Base-by-base conservation (phyloP, 1,284 basidiomycete genomes). In the Exobasidium cylindrosporum region DNA sequence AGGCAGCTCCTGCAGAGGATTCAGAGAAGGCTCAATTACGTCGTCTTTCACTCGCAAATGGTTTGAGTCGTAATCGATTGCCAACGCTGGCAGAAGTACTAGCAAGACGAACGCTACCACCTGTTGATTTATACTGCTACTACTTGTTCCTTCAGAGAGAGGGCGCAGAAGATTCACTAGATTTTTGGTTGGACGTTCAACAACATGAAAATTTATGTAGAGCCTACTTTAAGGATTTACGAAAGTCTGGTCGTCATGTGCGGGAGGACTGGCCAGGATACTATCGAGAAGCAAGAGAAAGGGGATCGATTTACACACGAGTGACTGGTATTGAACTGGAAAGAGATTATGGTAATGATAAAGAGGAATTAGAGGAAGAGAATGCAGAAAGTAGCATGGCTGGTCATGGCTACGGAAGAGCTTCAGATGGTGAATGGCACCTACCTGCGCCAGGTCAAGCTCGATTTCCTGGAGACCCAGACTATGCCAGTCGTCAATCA, bases 161-260 rank as follows among this genome's bases (percentile, higher is more conserved):
- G 82, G 89, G 90, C 32, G 88, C 91, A 59, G 94, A 97, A 80
- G 94, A 97, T 79, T 90, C 94, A 46, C 83, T 98, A 55, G 95
- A 97, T 81, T 98, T 98, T 75, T 98, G 94, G 94, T 87, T 98
- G 32, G 95, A 98, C 78, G 95, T 97, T 1, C 92, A 97, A 76
- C 95, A 97, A 82, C 95, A 98, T 80, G 96, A 97, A 83, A 97
- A 97, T 79, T 86, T 98, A 47, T 98, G 94, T 82, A 86, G 93
- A 63, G 95, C 94, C 5, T 97, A 97, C 82, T 97, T 98, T 86
- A 96, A 97, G 84, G 95, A 97, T 80, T 86, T 98, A 64, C 88
- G 91, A 76, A 92, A 94, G 82, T 92, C 92, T 1, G 93, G 94
- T 6, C 87, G 90, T 43, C 87, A 88, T 7, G 89, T 97, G 73